Evolutionary conservation across 176 grass and related monocot genomes (phyloP), one percentile per base, ranked within the genome.

Genomic region (Oryza officinalis): DNA sequence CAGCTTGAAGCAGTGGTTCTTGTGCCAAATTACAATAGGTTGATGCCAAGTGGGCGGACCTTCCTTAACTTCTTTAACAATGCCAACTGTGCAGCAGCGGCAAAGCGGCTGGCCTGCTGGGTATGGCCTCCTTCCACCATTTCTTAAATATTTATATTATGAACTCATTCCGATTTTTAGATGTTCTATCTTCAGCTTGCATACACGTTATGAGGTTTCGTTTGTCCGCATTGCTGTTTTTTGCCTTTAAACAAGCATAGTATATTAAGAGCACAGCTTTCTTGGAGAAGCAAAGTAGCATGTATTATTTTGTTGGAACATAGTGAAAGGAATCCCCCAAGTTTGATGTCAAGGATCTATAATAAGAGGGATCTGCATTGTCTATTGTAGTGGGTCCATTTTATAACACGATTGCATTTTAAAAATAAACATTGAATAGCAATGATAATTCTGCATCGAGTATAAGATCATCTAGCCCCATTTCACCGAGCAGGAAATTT

Each of bases 31-130:
- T 99, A 99, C 86, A 99, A 96, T 90, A 89, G 97, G 10, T 92
- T 99, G 83, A 96, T 96, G 93, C 97, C 97, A 30, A 92, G 87
- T 50, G 93, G 89, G 63, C 83, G 91, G 5, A 92, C 89, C 26
- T 89, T 96, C 54, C 85, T 99, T 78, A 94, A 89, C 90, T 92
- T 99, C 88, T 91, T 96, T 79, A 92, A 99, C 77, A 96, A 88
- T 78, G 91, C 93, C 70, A 94, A 96, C 33, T 99, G 97, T 78
- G 97, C 93, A 59, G 93, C 93, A 72, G 97, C 97, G 0, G 97
- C 97, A 0, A 99, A 99, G 83, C 91, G 93, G 68, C 76, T 99
- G 67, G 97, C 97, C 69, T 99, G 97, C 78, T 99, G 97, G 97
- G 97, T 99, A 96, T n/a, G 77, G 78, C 68, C 60, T 68, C 63